A percentile compares a stretch with the other conserved stretches of the same genome.
Evolutionary conservation across 2,329 filamentous ascomycete genomes (phyloP).

Genomic region (Thermoascus crustaceus): DNA sequence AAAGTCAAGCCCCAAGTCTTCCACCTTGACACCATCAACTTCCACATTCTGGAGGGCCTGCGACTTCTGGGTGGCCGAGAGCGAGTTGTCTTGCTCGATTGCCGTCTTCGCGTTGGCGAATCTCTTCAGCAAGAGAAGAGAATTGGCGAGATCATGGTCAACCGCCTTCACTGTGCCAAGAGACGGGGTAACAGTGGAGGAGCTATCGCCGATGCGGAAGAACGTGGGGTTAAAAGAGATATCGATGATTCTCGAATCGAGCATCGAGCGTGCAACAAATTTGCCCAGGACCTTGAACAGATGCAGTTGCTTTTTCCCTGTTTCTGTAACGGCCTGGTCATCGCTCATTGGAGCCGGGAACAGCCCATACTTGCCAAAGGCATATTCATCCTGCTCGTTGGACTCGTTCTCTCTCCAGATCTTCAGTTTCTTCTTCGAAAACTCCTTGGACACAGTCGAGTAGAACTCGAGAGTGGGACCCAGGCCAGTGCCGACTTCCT

Average conservation of each 20-base stretch:
- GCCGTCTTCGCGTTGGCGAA: constrained; percentile 76
- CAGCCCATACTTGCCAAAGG: constrained; percentile 73
- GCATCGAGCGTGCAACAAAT: constrained; percentile 95
- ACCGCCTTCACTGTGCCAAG: constrained; percentile 84
- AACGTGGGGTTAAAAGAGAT: constrained; percentile 96
- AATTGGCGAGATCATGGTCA: constrained; percentile 76
- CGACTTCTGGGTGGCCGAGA: constrained; percentile 63
- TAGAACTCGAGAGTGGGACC: constrained; percentile 97
- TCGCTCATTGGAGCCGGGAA: constrained; percentile 88
- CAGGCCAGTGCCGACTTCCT: constrained; percentile 92
- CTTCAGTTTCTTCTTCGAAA: constrained; percentile 93
- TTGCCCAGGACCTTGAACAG: constrained; percentile 92
- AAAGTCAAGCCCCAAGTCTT: constrained; percentile 88
- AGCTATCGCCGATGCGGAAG: constrained; percentile 80
- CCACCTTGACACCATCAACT: constrained; percentile 68
- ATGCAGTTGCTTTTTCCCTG: constrained; percentile 79
- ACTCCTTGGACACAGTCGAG: constrained; percentile 92
- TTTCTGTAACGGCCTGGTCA: constrained; percentile 63
- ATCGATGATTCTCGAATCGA: constrained; percentile 95
- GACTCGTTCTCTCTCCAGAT: constrained; percentile 90
- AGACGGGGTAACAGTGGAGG: constrained; percentile 63
- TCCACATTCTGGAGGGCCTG: constrained; percentile 60
- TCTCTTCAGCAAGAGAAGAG: constrained; percentile 76
- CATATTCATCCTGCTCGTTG: constrained; percentile 64
- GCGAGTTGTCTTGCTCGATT: constrained; percentile 62